These are phyloP conservation scores for Cladosporium sphaerospermum DNA, from an alignment of 2,329 filamentous ascomycete genomes.

Conservation along the genomic window DNA sequence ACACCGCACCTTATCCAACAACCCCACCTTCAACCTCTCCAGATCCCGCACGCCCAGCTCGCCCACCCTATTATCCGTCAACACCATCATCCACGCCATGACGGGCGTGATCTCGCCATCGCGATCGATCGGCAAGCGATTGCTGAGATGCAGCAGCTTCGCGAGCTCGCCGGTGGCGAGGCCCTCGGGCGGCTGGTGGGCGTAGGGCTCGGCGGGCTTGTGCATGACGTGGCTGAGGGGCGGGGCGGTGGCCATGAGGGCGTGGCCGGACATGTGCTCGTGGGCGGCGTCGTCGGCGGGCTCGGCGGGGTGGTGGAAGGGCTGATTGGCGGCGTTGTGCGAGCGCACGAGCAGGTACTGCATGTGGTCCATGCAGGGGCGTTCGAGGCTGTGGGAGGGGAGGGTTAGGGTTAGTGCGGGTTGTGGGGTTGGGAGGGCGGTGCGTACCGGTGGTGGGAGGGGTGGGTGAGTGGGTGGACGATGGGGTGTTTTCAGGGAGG, in stretches of 20 bases:
- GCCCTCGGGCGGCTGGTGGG: conserved; percentile 67
- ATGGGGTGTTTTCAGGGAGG: not conserved
- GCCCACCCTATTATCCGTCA: conserved; percentile 62
- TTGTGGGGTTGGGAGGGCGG: not conserved
- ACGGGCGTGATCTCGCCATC: conserved; percentile 91
- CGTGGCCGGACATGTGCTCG: conserved; percentile 69
- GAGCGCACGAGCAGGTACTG: conserved; percentile 65
- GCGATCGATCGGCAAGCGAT: conserved; percentile 61
- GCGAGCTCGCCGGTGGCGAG: conserved; percentile 68
- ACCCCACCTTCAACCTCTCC: conserved; percentile 62
- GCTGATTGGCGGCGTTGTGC: conserved; percentile 37
- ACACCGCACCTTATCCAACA: conserved; percentile 77
- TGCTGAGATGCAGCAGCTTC: conserved; percentile 78
- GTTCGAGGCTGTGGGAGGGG: conserved; percentile 62
- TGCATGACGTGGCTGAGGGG: conserved; percentile 58
- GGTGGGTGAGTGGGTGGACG: too few relatives aligned
- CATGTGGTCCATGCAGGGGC: conserved; percentile 87
- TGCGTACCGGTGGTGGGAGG: conserved; percentile 12
- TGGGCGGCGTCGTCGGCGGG: conserved; percentile 48
- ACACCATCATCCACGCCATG: conserved; percentile 84
- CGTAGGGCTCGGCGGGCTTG: conserved; percentile 51
- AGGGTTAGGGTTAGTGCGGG: conserved; percentile 18
- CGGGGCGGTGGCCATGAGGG: conserved; percentile 86
- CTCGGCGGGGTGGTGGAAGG: conserved; percentile 32
- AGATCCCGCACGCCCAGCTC: conserved; percentile 63